Evolutionary conservation across 495 filamentous ascomycete species (phyloP), one percentile per base, ranked within the genome.

Genomic region (Darksidea phi): DNA sequence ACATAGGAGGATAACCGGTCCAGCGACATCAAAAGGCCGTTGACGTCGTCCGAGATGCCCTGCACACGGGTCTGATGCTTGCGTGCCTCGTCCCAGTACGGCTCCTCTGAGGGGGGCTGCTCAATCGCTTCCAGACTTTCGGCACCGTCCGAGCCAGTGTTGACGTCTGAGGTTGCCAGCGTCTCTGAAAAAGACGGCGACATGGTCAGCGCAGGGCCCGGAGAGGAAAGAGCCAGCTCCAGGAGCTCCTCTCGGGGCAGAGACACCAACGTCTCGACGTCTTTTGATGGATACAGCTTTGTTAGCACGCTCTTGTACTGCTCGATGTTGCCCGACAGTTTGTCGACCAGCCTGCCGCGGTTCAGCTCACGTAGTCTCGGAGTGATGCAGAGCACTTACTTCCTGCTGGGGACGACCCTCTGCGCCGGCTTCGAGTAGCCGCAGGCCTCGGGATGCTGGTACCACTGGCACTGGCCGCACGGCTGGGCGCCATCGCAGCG

Each of bases 21-120:
- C 3, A 87, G 78, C 2, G 86, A 84, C 37, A 93, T 79, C n/a
- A 86, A 89, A 0, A 91, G 75, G 0, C 86, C 87, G 70, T 91
- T 91, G 48, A 93, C 87, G 72, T 93, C 89, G 71, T 93, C 89
- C 0, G 87, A 85, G 59, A 91, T 85, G 49, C 77, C 81, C 26
- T 86, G 85, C 46, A 88, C 80, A 17, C 59, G 55, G 42, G 67
- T 59, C 36, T 53, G 57, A 45, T 71, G 64, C 45, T 68, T 67
- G 26, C 64, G 63, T 11, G 68, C 64, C 49, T 73, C 70, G 53
- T 74, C 71, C 41, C 53, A 63, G n/a, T 63, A 66, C 13, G 63
- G 64, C 48, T 73, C 68, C 38, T 71, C 70, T 6, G 68, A 61
- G 1, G 72, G 71, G 17, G 72, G 71, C 49, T 75, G 71, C 59